Base-by-base conservation (phyloP, 208 protist genomes). In the Borovskyia barvae region DNA sequence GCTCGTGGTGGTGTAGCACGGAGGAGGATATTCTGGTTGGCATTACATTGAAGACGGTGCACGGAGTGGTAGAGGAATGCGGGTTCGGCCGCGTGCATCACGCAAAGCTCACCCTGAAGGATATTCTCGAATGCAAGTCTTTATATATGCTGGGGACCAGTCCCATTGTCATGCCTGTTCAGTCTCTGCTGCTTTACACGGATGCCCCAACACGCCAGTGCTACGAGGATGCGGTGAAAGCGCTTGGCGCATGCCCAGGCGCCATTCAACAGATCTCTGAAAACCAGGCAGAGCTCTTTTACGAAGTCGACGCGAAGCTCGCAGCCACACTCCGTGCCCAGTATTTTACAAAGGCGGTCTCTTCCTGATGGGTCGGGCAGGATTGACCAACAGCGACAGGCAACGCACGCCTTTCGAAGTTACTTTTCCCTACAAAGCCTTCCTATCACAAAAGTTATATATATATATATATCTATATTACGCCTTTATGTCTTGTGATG, bases 121-220 rank as follows among this genome's bases (percentile, higher is more conserved):
- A 94, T 29, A 29, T 94, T 5, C 67, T 77, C 25, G 47, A 56
- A 22, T 66, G 79, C 37, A 59, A 72, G 53, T 60, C 64, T 5
- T 41, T 94, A n/a, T 75, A 80, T 12, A 77, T 92, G 46, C 71
- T 94, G 1, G 84, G 82, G 9, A 90, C 87, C n/a, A 92, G 81
- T 50, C 73, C 72, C 5, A 84, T 80, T 2, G 75, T 87, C 29
- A 61, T 94, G 40, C 87, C 87, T 1, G 75, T 92, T 19, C 66
- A 72, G 19, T 71, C 79, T 45, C 33, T 94, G 30, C 49, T 78
- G 43, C 50, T 94, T 7, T 89, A 82, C 68, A 48, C 62, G 22
- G 75, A 85, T 29, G 61, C 54, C 14, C 74, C 76, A 32, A 77
- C 63, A 17, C 61, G 75, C 32, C 22, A 25, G 6, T 25, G 33